phyloP scores from a whole-genome alignment of 108 stramenopile genomes.

The Cyclotella kingstonii region DNA sequence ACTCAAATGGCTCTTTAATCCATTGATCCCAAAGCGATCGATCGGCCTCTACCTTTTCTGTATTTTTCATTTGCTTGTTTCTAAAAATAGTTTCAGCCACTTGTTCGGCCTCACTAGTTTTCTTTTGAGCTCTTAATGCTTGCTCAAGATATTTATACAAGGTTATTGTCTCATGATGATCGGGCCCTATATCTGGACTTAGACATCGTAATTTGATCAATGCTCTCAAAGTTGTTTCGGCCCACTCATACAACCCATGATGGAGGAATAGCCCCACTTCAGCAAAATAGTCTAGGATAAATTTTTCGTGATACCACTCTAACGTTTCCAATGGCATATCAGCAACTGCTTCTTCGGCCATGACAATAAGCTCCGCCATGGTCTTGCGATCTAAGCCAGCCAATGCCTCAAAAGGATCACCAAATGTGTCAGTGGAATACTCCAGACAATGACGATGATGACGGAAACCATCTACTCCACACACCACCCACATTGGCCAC shows the following conservation, averaged over 20 bases:
- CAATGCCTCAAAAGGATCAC: slow-evolving; percentile 76
- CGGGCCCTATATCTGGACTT: slow-evolving; percentile 83
- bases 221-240: slow-evolving; percentile 70
- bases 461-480: slow-evolving; percentile 87
- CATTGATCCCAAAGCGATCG: slow-evolving; percentile 65
- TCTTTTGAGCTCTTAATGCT: slow-evolving; percentile 56
- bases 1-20: slow-evolving; percentile 66
- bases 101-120: slow-evolving; percentile 70
- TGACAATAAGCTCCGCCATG: slow-evolving; percentile 85
- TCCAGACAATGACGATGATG: slow-evolving; percentile 88
- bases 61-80: slow-evolving; percentile 34
- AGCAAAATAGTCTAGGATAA: slow-evolving; percentile 87
- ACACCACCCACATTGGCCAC: slow-evolving; percentile 86
- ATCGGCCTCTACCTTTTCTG: slow-evolving; percentile 72
- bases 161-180: slow-evolving; percentile 75
- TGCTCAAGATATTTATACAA: slow-evolving; percentile 70
- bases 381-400: slow-evolving; percentile 87
- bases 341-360: slow-evolving; percentile 89
- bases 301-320: slow-evolving; percentile 90
- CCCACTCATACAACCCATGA: slow-evolving; percentile 77
- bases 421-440: slow-evolving; percentile 85
- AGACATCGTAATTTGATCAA: slow-evolving; percentile 72
- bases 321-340: slow-evolving; percentile 81
- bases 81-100: slow-evolving; percentile 34
- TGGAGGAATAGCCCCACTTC: slow-evolving; percentile 81